Conservation (phyloP, 805 yeast species). For the Candida alai region DNA sequence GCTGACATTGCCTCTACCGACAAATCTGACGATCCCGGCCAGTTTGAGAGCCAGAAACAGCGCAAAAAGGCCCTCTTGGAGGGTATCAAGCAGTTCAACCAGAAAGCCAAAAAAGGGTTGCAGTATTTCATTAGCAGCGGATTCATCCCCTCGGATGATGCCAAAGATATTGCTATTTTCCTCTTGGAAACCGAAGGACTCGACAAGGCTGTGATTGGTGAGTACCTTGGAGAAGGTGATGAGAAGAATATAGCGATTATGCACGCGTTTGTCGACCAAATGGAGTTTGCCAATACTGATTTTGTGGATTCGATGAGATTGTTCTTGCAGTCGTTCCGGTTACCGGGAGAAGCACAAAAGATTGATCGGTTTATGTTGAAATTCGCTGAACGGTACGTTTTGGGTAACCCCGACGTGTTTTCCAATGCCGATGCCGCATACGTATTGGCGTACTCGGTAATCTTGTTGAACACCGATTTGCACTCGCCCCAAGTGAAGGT, state of each 20-base stretch:
- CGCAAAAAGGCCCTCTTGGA: constrained; percentile 78
- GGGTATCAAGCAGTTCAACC: constrained; percentile 76
- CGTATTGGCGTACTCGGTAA: constrained; percentile 85
- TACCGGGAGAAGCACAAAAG: constrained; percentile 98
- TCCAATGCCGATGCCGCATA: constrained; percentile 94
- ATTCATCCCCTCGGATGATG: constrained; percentile 58
- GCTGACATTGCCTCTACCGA: constrained; percentile 22
- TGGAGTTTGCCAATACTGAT: constrained; percentile 65
- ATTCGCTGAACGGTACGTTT: constrained; percentile 87
- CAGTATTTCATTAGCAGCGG: constrained; percentile 55
- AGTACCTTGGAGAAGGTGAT: constrained; percentile 86
- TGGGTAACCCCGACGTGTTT: constrained; percentile 84
- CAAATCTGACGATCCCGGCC: constrained; percentile 70
- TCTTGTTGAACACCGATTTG: constrained; percentile 90
- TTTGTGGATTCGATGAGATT: constrained; percentile 85
- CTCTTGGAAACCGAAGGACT: constrained; percentile 67
- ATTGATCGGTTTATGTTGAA: constrained; percentile 95
- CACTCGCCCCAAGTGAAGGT: constrained; percentile 84
- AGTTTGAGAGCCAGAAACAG: constrained; percentile 80
- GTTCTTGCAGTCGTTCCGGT: constrained; percentile 81
- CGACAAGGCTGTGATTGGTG: constrained; percentile 84
- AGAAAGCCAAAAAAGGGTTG: constrained; percentile 80
- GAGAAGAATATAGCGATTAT: constrained; percentile 72
- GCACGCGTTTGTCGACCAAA: constrained; percentile 89
- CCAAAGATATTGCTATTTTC: constrained; percentile 71